A percentile compares a stretch with the other conserved stretches of the same genome.
Evolutionary conservation across 176 grass and related monocot species (phyloP).

Genomic region (Tillandsia leiboldiana): DNA sequence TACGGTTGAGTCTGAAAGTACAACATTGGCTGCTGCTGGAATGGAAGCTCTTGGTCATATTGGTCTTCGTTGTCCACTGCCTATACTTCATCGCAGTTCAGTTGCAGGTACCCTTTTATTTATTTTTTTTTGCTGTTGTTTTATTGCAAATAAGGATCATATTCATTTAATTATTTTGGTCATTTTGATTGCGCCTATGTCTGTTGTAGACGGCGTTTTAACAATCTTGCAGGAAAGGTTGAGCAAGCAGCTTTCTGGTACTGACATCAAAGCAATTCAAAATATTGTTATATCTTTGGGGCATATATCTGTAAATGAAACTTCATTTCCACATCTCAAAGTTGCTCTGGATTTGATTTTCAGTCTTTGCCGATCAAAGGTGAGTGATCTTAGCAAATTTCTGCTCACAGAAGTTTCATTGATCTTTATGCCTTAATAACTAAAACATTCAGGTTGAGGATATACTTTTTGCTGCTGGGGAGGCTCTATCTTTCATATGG

Average conservation of each 20-base stretch:
- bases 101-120: constrained; percentile 46
- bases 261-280: constrained; percentile 80
- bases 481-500: constrained; percentile 98
- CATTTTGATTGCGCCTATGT: neutral
- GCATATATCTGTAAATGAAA: constrained; percentile 84
- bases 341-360: constrained; percentile 80
- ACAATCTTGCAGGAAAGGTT: constrained; percentile 49
- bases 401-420: neutral
- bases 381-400: constrained; percentile 16
- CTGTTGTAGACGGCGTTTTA: constrained; percentile 54
- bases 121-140: neutral
- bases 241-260: constrained; percentile 73
- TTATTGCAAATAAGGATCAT: neutral
- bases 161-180: neutral
- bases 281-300: constrained; percentile 90
- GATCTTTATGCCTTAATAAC: constrained; percentile 3
- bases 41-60: constrained; percentile 98
- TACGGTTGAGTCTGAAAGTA: constrained; percentile 58
- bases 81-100: constrained; percentile 41
- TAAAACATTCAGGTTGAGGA: constrained; percentile 66
- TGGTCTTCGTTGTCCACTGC: constrained; percentile 47
- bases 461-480: constrained; percentile 85
- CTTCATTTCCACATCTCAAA: constrained; percentile 59
- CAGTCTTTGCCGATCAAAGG: constrained; percentile 78
- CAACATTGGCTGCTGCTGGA: constrained; percentile 47